Evolutionary conservation across 495 filamentous ascomycete species (phyloP), one percentile per base, ranked within the genome.

Genomic region (Podospora tetraspora): DNA sequence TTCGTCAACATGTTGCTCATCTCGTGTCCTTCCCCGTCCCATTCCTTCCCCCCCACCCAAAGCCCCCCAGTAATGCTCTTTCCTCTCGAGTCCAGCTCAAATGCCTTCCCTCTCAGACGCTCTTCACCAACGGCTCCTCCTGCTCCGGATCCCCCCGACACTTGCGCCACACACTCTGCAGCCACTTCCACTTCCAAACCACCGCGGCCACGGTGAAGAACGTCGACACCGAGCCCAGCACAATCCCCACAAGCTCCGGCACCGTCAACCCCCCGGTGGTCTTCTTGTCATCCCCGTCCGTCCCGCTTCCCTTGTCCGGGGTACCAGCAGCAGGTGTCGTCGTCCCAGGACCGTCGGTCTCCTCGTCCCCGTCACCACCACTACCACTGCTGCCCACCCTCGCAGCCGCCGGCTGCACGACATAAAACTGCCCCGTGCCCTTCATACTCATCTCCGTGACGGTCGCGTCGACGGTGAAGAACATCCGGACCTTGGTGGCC

Each of bases 161-260:
- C 59, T n/a, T 13, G 16, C 21, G 12, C 60, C 61, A 62, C 27
- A 2, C 6, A 1, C 22, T 62, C 61, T 23, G 61, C 61, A 62
- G 61, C 61, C 61, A 62, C n/a, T 37, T 62, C 61, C 61, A 37
- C 29, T 12, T 62, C 61, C 29, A 62, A n/a, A 62, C 5, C 19
- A 34, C 27, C 3, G 12, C 61, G 4, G n/a, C n/a, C n/a, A 62
- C 13, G 61, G 61, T 37, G 9, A 37, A 62, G 0, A 34, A 3
- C 13, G 27, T 32, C 11, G 6, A 16, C 21, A 32, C 61, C 7
- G 29, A 22, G 3, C 24, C 25, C 8, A 62, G 6, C 0, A 8
- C 19, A 11, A 37, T 37, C 4, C 61, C 61, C 16, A 21, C 61
- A 16, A 19, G 3, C 27, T 62, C 29, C 24, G 29, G 13, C 19